Evolutionary conservation across 2,329 filamentous ascomycete genomes (phyloP), one percentile per base, ranked within the genome.

Genomic region (Talaromyces sp.): DNA sequence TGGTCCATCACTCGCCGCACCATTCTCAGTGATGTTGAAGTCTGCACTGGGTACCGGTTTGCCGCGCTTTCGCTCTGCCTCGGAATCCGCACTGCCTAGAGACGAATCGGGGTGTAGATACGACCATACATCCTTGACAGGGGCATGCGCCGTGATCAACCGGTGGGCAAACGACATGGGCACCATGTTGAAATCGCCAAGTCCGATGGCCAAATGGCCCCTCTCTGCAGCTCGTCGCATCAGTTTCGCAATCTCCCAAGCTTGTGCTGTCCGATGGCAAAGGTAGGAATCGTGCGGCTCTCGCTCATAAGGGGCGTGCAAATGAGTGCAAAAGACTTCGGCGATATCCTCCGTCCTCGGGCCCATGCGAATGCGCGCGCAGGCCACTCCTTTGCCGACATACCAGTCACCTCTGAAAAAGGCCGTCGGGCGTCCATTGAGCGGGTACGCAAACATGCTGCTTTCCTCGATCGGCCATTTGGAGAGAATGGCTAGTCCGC

Each of bases 141-240:
- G 88, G 9, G 89, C 87, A 71, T 92, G 88, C 3, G 87, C 86
- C 61, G 89, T 90, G 67, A 99, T 88, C 66, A 98, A 82, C 59
- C 87, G 85, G 78, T 98, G 91, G 34, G 90, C 89, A 64, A 96
- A 85, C 30, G 91, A 96, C 47, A 89, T 77, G 0, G 95, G 95
- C n/a, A 92, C 81, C 89, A 96, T 96, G 78, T 98, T 98, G 80
- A 98, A 97, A 79, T 98, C 95, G 30, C 95, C 95, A 59, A 96
- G 80, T 5, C 88, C 93, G 51, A 98, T 80, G 57, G 93, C 92
- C 33, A 98, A 82, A 73, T 94, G 90, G 6, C 92, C 92, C 14
- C 89, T 83, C 67, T 92, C 89, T 1, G 88, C 85, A 52, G 94
- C 93, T 62, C 86, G 89, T 56, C 91, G 87, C 79, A 97, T 89